A percentile compares a stretch with the other conserved stretches of the same genome.
These are phyloP conservation scores for Colletotrichum sp. DNA, from an alignment of 2,329 filamentous ascomycete species.

Conservation along the genomic window DNA sequence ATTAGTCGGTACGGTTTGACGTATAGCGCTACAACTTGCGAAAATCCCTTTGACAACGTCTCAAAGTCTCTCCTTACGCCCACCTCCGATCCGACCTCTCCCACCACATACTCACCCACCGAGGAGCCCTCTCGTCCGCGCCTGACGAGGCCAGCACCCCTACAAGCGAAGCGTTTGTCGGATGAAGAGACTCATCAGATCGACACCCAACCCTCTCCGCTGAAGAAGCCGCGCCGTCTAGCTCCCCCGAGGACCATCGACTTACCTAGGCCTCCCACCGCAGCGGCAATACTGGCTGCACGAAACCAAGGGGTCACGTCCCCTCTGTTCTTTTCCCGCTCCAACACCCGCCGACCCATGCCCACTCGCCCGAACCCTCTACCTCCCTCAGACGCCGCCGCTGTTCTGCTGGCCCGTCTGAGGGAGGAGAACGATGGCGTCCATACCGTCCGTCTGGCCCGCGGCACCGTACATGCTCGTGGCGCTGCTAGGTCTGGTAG, in stretches of 20 bases:
- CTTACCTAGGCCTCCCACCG: constrained; percentile 32
- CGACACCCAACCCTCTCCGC: constrained; percentile 28
- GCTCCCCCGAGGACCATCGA: constrained; percentile 51
- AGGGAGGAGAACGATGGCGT: constrained; percentile 51
- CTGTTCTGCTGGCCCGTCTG: constrained; percentile 52
- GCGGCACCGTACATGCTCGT: constrained; percentile 52
- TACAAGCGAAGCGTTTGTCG: constrained; percentile 31
- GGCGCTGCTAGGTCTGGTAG: constrained; percentile 55
- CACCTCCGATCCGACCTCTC: constrained; percentile 6
- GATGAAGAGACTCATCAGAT: constrained; percentile 25
- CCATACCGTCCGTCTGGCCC: constrained; percentile 61
- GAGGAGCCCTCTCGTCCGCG: background rate
- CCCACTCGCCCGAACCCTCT: constrained; percentile 40
- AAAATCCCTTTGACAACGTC: constrained; percentile 20
- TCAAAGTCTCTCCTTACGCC: constrained; percentile 6
- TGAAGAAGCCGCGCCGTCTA: constrained; percentile 55
- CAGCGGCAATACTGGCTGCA: constrained; percentile 26
- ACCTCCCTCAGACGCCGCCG: constrained; percentile 45
- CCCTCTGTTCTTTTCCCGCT: constrained; percentile 59
- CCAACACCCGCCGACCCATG: constrained; percentile 38
- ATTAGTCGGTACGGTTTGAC: constrained; percentile 34
- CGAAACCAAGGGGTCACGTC: constrained; percentile 46
- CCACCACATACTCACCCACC: background rate
- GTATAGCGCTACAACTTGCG: constrained; percentile 24
- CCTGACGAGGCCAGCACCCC: constrained; percentile 11